Evolutionary conservation across 331 rosid genomes (phyloP), one percentile per base, ranked within the genome.

Genomic region (Rosa hybrid): DNA sequence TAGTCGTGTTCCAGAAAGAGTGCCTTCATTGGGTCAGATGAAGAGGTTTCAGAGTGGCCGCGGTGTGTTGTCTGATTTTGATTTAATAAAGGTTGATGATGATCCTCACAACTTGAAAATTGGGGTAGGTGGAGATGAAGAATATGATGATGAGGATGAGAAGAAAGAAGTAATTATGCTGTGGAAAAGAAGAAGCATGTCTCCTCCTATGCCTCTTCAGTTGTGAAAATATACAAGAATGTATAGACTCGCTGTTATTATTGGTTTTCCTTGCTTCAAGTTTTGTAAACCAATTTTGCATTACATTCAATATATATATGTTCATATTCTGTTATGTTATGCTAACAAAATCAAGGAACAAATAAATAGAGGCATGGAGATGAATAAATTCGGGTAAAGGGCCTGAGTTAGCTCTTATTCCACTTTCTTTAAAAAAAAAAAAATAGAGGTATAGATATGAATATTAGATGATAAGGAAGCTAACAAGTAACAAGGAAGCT

Each of bases 1-100:
- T 70, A 20, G 16, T 46, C 2, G 3, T 44, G 72, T 5, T 41
- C 62, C 64, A 2, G 63, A 74, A 8, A 70, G 42, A 27, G 79
- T 18, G 45, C 81, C 77, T 46, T 76, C 84, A 30, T 59, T 81
- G 77, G 80, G 84, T 3, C 70, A 38, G 44, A 68, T 59, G 62
- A 76, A 69, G 76, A 50, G 53, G 44, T 76, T 81, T 46, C 67
- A 80, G 10, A 76, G 81, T 20, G 72, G 71, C 14, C 72, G 81
- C 6, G 48, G 65, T 12, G 71, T n/a, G 17, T 25, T 81, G 59
- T 71, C 77, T 6, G 34, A 57, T 63, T 81, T 81, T 57, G 81
- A 70, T 48, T 59, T 88, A 90, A 78, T 84, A 84, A 88, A 90
- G 80, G 62, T 34, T 62, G 59, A 21, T 60, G 60, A 14, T 59